Base-by-base conservation (phyloP, 2,329 filamentous ascomycete genomes). In the Aspergillus calidoustus region DNA sequence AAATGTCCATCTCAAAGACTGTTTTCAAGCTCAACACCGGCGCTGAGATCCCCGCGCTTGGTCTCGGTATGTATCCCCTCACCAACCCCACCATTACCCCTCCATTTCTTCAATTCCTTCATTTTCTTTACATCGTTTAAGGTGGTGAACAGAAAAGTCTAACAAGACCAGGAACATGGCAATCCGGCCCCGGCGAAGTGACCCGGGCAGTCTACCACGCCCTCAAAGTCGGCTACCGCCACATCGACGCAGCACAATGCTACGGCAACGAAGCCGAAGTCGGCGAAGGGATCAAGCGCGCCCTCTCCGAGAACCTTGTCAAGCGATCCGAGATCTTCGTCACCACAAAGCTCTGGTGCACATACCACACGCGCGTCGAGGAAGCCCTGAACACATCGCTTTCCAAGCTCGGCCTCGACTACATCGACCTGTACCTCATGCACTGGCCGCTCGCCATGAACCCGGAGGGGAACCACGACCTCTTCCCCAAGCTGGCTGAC, bases 391-490 rank as follows among this genome's bases (percentile, higher is more conserved):
- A 92, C 66, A 88, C 89, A 83, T 91, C 88, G 71, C 81, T 95
- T 74, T 86, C 89, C 78, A 84, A 85, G 62, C 80, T 96, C 41
- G 90, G 91, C 1, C 81, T 95, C 52, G 89, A 92, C 66, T 94
- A 96, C 74, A 84, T 96, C 5, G 92, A 96, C 74, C 81, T 96
- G 60, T 92, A 87, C 74, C 83, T 96, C 43, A 86, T 96, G 81
- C 92, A 96, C 80, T 95, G 91, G 91, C 90, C 91, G 6, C 81
- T 92, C 50, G 87, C 74, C 54, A 89, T 93, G 87, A 94, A 93
- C 79, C 89, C 90, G 7, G 19, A 47, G 23, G 60, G 77, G 28
- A 77, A 74, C 65, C 76, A 78, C 66, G 71, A 70, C 54, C 63
- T 77, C 64, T 92, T 94, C 79, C 92, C 91, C 68, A 92, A 88